Base-by-base conservation (phyloP, 2,329 filamentous ascomycete species). In the Fusarium dlaminii region DNA sequence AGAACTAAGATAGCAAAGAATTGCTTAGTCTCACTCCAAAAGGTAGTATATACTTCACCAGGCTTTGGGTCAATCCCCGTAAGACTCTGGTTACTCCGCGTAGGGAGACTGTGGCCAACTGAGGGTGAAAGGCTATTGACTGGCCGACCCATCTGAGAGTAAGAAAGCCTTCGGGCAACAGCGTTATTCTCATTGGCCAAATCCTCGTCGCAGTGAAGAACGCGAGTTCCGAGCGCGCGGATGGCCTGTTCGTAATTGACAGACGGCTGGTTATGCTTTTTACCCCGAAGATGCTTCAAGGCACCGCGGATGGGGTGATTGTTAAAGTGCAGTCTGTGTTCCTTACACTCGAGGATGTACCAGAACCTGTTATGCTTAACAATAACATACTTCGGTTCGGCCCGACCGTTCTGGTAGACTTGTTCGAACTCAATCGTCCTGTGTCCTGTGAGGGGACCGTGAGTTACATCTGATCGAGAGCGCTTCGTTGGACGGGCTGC, bases 311-410 rank as follows among this genome's bases (percentile, higher is more conserved):
- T 12, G 0, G 73, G 63, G 5, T 45, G 18, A 5, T 48, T 24
- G 8, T 7, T 40, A 18, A 75, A 75, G 1, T 52, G 45, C 1
- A 30, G 40, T 0, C 20, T 10, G 2, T 73, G 70, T 6, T 62
- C 10, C 2, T 57, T 34, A 3, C 73, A 75, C 30, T 65, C 59
- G 0, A 73, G 17, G 4, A 75, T 73, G 22, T 75, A 75, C 55
- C 70, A 75, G 5, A 15, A 4, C 0, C 24, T 27, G 0, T 15
- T 5, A 3, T 56, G 63, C 0, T 39, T 15, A 8, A 42, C 8
- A 1, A 75, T 75, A 1, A 32, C 17, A 34, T 72, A 70, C 5
- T 59, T 66, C 2, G 29, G 20, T 5, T 32, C 20, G 9, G 73
- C 66, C 0, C 51, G 46, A 12, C 73, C 73, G 7, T 59, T 20